phyloP scores from a whole-genome alignment of 2,329 filamentous ascomycete genomes.

The Claviceps pazoutovae region DNA sequence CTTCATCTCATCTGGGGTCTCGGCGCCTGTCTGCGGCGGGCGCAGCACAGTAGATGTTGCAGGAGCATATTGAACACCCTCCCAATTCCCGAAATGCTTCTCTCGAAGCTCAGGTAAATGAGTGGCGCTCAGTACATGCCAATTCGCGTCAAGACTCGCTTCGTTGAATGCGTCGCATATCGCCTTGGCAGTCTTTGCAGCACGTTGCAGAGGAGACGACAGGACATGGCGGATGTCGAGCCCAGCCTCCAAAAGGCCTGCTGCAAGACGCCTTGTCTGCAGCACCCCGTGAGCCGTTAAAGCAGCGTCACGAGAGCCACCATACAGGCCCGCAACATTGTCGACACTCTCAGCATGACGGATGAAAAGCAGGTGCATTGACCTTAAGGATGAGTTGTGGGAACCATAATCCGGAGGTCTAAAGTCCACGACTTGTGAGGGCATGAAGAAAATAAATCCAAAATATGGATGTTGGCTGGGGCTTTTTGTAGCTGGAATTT shows the following conservation, averaged over 20 bases:
- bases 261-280: constrained; percentile 59
- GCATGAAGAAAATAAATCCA: background rate
- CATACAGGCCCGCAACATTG: constrained; percentile 68
- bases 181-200: constrained; percentile 55
- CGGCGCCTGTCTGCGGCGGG: constrained; percentile 35
- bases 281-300: constrained; percentile 71
- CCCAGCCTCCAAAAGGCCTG: constrained; percentile 34
- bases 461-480: background rate
- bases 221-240: constrained; percentile 49
- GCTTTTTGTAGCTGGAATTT: background rate
- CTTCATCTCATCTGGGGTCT: constrained; percentile 55
- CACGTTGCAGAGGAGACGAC: constrained; percentile 64
- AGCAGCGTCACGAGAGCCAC: constrained; percentile 65
- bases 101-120: constrained; percentile 43
- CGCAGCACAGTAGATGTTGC: constrained; percentile 11
- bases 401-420: background rate
- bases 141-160: background rate
- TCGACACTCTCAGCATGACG: constrained; percentile 85
- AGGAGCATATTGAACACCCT: constrained; percentile 45
- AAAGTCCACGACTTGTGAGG: background rate
- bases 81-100: constrained; percentile 59
- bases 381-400: background rate
- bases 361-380: constrained; percentile 51
- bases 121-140: constrained; percentile 9
- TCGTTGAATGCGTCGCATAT: constrained; percentile 42